A percentile compares a stretch with the other conserved stretches of the same genome.
phyloP scores from a whole-genome alignment of 441 rosid species.

The Cnidoscolus chayamansa region DNA sequence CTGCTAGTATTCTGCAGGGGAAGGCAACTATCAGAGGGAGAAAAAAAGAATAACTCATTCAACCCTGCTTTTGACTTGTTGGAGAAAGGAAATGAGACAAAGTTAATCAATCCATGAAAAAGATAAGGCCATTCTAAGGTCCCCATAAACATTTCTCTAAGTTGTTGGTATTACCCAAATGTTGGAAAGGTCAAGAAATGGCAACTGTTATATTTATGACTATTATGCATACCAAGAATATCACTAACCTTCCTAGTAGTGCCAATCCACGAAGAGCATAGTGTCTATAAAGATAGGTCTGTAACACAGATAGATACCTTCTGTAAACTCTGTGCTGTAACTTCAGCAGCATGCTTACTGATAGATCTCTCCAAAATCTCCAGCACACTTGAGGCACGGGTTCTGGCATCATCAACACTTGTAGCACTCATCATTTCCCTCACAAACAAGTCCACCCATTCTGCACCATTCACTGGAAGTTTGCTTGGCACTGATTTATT shows the following conservation, averaged over 20 bases:
- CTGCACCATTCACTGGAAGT: conserved; percentile 57
- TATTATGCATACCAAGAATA: background rate
- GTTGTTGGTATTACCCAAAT: background rate
- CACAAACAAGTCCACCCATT: conserved; percentile 79
- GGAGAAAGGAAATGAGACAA: background rate
- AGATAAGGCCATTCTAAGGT: background rate
- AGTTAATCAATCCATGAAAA: background rate
- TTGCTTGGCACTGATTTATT: conserved; percentile 25
- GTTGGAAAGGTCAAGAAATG: background rate
- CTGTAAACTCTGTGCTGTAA: conserved; percentile 47
- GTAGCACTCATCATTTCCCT: conserved; percentile 60
- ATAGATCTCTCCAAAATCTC: conserved; percentile 74
- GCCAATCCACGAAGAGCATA: background rate
- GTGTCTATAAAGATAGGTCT: background rate
- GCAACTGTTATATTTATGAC: background rate
- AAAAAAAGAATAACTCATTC: too few species aligned
- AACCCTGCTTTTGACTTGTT: background rate
- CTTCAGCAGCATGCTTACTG: conserved; percentile 46
- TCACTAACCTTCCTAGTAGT: background rate
- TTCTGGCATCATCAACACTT: conserved; percentile 66
- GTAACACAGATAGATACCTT: conserved; percentile 35
- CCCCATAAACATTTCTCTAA: too few species aligned
- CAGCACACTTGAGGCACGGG: conserved; percentile 58
- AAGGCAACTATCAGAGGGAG: background rate
- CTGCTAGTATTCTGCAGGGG: background rate